phyloP scores from a whole-genome alignment of 2,329 filamentous ascomycete species.

The Pochonia chlamydosporia region DNA sequence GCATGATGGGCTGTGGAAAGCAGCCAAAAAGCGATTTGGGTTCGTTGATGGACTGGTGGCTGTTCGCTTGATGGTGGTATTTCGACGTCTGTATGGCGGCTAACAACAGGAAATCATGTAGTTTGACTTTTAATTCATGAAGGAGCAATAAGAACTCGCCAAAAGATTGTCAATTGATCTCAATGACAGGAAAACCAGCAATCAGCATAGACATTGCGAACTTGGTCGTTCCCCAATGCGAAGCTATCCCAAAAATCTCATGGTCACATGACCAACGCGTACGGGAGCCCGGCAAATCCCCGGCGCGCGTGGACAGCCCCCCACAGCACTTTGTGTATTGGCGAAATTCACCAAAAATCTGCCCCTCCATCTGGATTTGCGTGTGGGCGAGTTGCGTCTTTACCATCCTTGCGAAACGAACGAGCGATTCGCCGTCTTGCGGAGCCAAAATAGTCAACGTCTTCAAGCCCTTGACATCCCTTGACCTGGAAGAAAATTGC shows the following conservation, averaged over 20 bases:
- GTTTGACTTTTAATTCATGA: too few species aligned
- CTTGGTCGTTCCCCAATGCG: too few species aligned
- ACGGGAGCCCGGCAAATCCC: conserved; percentile 23
- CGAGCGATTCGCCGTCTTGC: conserved; percentile 3
- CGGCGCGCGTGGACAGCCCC: conserved; percentile 19
- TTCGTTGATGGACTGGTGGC: too few species aligned
- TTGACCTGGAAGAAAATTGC: neutral
- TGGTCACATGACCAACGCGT: conserved; percentile 30
- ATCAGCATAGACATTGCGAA: too few species aligned
- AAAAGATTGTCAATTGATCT: too few species aligned
- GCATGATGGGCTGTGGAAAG: conserved; percentile 17
- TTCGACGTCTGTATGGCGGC: too few species aligned
- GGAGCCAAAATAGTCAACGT: neutral
- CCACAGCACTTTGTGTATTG: conserved; percentile 32
- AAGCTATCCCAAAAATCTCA: conserved; percentile 19
- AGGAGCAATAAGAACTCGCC: too few species aligned
- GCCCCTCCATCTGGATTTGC: conserved; percentile 30
- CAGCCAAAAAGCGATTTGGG: neutral
- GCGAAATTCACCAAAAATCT: conserved; percentile 37
- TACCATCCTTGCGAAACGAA: conserved; percentile 7
- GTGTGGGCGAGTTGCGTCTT: conserved; percentile 9
- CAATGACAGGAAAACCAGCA: too few species aligned
- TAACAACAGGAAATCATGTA: too few species aligned
- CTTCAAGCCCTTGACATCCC: neutral
- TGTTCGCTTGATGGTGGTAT: neutral